These are phyloP conservation scores for Larix sibirica DNA, from an alignment of 83 land plant genomes.

Conservation along the genomic window DNA sequence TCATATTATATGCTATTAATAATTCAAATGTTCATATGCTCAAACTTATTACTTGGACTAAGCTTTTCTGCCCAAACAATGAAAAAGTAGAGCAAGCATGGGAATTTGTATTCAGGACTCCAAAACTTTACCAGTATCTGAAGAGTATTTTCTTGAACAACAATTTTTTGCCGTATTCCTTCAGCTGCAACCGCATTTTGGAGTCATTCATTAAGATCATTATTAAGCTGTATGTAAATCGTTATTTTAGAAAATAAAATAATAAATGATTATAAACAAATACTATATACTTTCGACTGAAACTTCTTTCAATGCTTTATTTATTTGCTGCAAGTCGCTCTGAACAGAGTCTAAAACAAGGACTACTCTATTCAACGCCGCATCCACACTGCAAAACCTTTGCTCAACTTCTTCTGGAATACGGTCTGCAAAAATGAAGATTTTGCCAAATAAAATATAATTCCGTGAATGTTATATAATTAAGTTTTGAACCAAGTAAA, in stretches of 20 bases:
- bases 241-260: neutral
- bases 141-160: constrained; percentile 2
- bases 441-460: neutral
- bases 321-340: constrained; percentile 1
- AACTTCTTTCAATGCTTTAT: constrained; percentile 1
- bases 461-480: neutral
- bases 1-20: no score
- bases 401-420: constrained; percentile 6
- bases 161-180: neutral
- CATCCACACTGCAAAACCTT: constrained; percentile 5
- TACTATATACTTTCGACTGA: neutral
- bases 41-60: no score
- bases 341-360: neutral
- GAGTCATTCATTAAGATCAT: neutral
- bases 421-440: neutral
- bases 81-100: no score
- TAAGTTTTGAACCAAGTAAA: neutral
- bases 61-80: no score
- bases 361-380: neutral
- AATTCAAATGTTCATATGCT: no score
- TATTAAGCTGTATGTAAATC: neutral
- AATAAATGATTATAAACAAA: neutral
- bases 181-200: neutral
- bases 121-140: neutral
- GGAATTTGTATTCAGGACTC: no score